Conservation (phyloP, 345 rosid species). For the Rhodamnia argentea region DNA sequence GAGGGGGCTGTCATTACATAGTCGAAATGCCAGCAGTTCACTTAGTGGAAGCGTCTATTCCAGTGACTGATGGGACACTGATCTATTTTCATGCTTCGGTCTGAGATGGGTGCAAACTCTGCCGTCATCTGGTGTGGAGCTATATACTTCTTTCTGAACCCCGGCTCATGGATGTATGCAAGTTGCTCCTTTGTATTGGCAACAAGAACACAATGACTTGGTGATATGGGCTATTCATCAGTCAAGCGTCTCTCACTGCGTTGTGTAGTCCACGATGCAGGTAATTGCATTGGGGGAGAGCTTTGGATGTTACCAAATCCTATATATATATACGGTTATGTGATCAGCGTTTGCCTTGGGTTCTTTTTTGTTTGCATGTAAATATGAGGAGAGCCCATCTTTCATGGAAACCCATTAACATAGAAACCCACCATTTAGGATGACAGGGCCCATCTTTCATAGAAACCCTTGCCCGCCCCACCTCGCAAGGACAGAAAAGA, state of each 20-base stretch:
- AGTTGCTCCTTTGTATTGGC: not conserved
- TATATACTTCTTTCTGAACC: not conserved
- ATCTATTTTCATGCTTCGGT: not conserved
- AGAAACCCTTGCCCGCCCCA: not conserved
- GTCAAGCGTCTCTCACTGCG: not conserved
- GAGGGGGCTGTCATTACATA: conserved; percentile 81
- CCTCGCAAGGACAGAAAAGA: not conserved
- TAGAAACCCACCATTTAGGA: not conserved
- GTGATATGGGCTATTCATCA: not conserved
- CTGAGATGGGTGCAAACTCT: not conserved
- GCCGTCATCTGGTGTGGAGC: not conserved
- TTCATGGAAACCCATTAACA: too few species aligned
- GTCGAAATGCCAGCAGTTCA: conserved; percentile 83
- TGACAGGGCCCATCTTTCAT: not conserved
- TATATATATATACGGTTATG: not conserved
- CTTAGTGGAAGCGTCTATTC: conserved; percentile 73
- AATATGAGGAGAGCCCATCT: not conserved
- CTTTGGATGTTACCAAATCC: not conserved
- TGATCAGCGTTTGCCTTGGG: not conserved
- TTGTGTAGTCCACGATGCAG: not conserved
- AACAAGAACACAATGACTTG: not conserved
- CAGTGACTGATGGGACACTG: conserved; percentile 37
- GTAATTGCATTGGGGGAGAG: not conserved
- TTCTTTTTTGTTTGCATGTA: not conserved
- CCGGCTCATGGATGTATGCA: not conserved